Conservation (phyloP, 768 basidiomycete species). For the Daedaleopsis sinensis region DNA sequence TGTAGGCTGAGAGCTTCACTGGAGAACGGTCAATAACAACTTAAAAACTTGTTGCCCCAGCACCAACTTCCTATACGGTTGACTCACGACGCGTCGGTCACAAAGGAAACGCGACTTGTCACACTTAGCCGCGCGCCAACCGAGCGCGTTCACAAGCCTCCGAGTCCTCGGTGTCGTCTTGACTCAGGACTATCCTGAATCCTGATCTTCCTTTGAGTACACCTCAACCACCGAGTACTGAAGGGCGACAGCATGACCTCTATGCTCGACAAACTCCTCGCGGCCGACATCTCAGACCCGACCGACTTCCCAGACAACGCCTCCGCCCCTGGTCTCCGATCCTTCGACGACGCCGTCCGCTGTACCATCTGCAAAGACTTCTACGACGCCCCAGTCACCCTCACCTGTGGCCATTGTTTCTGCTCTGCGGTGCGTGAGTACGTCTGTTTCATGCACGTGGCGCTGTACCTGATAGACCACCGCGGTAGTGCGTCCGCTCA, state of each 20-base stretch:
- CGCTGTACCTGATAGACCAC: background rate
- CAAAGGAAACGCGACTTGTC: no score
- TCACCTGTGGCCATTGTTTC: slow-evolving; percentile 81
- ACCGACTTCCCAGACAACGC: slow-evolving; percentile 63
- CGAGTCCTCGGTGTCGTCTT: no score
- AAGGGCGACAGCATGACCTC: background rate
- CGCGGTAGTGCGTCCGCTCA: slow-evolving; percentile 66
- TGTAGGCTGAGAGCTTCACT: no score
- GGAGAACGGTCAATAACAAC: no score
- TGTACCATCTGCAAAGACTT: slow-evolving; percentile 80
- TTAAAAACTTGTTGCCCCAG: no score
- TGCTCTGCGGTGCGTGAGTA: slow-evolving; percentile 65
- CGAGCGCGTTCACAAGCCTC: no score
- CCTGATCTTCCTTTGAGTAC: no score
- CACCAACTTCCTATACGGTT: no score
- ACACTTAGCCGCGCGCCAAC: no score
- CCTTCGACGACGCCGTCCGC: slow-evolving; percentile 64
- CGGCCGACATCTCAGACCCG: slow-evolving; percentile 46
- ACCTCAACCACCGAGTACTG: no score
- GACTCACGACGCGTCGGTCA: no score
- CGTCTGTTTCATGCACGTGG: background rate
- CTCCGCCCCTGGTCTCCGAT: slow-evolving; percentile 54
- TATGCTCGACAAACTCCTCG: slow-evolving; percentile 2
- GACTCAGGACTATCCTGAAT: no score
- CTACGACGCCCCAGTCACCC: slow-evolving; percentile 71